These are phyloP conservation scores for Ascochyta pisi DNA, from an alignment of 2,329 filamentous ascomycete species.

Conservation along the genomic window DNA sequence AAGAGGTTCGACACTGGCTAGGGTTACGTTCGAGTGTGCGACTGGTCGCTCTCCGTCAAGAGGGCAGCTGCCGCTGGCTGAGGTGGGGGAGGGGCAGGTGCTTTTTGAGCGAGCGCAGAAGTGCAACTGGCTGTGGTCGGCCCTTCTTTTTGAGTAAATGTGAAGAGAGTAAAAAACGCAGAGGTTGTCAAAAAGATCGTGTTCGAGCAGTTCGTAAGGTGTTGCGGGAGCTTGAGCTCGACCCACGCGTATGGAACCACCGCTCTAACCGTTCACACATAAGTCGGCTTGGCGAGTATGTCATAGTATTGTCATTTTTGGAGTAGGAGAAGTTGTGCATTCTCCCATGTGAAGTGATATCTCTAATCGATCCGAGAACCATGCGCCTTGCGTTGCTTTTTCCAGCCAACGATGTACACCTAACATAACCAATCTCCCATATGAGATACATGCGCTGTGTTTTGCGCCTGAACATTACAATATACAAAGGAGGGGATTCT, in stretches of 20 bases:
- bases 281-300: background rate
- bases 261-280: constrained; percentile 3
- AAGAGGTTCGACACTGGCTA: background rate
- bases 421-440: constrained; percentile 7
- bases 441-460: constrained; percentile 13
- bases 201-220: background rate
- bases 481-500: constrained; percentile 16
- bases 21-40: background rate
- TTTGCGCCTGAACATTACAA: constrained; percentile 9
- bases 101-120: background rate
- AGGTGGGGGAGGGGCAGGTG: constrained; percentile 18
- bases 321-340: background rate
- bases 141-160: too few species aligned
- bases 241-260: constrained; percentile 10
- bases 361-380: constrained; percentile 21
- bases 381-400: constrained; percentile 30
- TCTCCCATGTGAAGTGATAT: constrained; percentile 14
- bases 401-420: constrained; percentile 25
- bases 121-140: background rate
- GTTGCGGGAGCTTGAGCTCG: constrained; percentile 4
- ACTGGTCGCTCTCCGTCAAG: background rate
- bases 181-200: background rate
- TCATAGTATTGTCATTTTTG: background rate
- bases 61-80: constrained; percentile 5
- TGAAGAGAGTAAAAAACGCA: background rate